These are phyloP conservation scores for Paramecium tetraurelia DNA, from an alignment of 73 alveolate species.

Conservation along the genomic window DNA sequence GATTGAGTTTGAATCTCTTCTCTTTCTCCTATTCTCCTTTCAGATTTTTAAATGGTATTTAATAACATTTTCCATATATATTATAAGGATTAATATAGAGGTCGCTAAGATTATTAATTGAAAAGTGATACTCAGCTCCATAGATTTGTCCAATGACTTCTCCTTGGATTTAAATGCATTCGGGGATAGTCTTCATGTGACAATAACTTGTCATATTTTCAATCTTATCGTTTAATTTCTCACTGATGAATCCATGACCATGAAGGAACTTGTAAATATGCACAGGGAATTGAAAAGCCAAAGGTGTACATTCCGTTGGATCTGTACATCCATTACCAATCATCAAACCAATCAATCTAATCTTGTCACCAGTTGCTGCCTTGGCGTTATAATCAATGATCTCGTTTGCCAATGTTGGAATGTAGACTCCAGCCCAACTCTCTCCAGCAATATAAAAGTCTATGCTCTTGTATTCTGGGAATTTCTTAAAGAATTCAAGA, in stretches of 20 bases:
- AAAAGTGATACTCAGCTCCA: not conserved
- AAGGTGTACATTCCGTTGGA: constrained; percentile 36
- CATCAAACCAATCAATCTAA: constrained; percentile 69
- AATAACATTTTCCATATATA: constrained; percentile 26
- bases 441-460: constrained; percentile 88
- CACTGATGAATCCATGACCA: not conserved
- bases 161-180: not conserved
- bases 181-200: not conserved
- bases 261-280: not conserved
- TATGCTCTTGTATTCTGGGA: constrained; percentile 72
- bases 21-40: not conserved
- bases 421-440: constrained; percentile 89
- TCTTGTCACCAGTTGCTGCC: not conserved
- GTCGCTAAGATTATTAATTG: not conserved
- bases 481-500: constrained; percentile 70
- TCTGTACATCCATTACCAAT: constrained; percentile 80
- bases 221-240: not conserved
- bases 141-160: not conserved
- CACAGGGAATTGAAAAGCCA: not conserved
- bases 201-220: not conserved
- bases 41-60: constrained; percentile 17
- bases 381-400: constrained; percentile 59
- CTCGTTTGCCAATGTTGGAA: constrained; percentile 79
- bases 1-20: not conserved
- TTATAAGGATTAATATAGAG: constrained; percentile 6